Base-by-base conservation (phyloP, 352 stramenopile genomes). In the Pythium aquatile region DNA sequence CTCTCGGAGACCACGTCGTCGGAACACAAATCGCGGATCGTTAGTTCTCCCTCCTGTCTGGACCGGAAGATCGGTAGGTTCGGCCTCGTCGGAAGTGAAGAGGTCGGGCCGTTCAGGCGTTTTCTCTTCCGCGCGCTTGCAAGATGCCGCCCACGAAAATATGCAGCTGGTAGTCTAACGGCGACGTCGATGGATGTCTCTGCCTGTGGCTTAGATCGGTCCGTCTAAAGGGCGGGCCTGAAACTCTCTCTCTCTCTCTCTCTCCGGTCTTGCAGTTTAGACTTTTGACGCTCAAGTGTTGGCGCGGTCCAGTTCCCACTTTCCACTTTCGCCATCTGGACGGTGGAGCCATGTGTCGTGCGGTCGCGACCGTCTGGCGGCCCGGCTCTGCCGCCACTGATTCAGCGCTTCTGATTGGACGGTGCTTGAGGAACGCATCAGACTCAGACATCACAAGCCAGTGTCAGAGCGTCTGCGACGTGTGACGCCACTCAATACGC, bases 311-410 rank as follows among this genome's bases (percentile, higher is more conserved):
- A 51, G 44, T 51, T 51, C 40, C 40, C 44, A 26, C 44, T 51
- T 30, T 28, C 44, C 44, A 51, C 44, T 62, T 62, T 62, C 56
- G 56, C 56, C 42, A 55, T 49, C 52, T 62, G 37, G 17, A 39
- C 40, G 61, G 53, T 67, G 61, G 53, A 67, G 61, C 61, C 61
- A 67, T 67, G 61, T 67, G 61, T 67, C 61, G 61, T 53, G 52
- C 26, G 44, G 53, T 61, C 61, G 61, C 61, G 39, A 67, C 61
- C 61, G 51, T 54, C 59, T 66, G 59, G 26, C 30, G 51, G 51
- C 58, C 59, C 58, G 61, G 61, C 61, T 67, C 61, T 67, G 61
- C 53, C 53, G 52, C 58, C 47, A n/a, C n/a, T 13, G 35, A 20
- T 51, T 52, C 37, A 55, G 44, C 20, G 13, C 20, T 16, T 13